These are phyloP conservation scores for Thelonectria discophora DNA, from an alignment of 2,329 filamentous ascomycete species.

Conservation along the genomic window DNA sequence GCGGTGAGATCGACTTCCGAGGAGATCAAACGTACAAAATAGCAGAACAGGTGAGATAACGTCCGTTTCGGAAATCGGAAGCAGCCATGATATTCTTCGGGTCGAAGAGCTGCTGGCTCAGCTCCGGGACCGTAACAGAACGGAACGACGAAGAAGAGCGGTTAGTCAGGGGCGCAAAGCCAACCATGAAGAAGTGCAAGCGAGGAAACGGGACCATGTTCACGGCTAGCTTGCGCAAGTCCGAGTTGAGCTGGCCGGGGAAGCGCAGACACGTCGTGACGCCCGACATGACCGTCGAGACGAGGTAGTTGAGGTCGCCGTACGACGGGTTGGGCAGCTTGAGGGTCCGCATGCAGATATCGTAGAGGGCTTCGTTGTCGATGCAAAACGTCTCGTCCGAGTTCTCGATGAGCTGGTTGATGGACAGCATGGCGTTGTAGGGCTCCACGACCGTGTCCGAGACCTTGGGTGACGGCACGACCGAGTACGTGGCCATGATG, in stretches of 20 bases:
- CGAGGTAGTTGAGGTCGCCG: conserved; percentile 98
- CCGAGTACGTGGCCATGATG: conserved; percentile 99
- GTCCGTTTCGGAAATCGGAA: conserved; percentile 99
- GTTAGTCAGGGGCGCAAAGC: conserved; percentile 97
- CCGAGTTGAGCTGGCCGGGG: conserved; percentile 99
- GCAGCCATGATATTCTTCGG: conserved; percentile 99
- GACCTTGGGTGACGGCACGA: conserved; percentile 98
- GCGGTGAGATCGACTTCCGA: conserved; percentile 1
- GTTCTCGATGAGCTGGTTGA: conserved; percentile 99
- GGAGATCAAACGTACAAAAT: conserved; percentile 77
- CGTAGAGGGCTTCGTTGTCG: conserved; percentile 99
- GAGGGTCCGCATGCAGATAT: conserved; percentile 99
- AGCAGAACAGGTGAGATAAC: conserved; percentile 98
- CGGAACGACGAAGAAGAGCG: conserved; percentile 89
- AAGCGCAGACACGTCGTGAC: conserved; percentile 99
- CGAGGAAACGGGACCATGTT: conserved; percentile 99
- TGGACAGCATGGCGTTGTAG: conserved; percentile 98
- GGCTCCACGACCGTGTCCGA: conserved; percentile 99
- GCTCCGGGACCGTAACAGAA: conserved; percentile 94
- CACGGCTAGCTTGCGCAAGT: conserved; percentile 98
- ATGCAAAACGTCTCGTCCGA: conserved; percentile 99
- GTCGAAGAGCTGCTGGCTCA: conserved; percentile 99
- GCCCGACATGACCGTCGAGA: conserved; percentile 99
- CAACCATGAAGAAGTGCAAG: conserved; percentile 99
- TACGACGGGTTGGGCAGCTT: conserved; percentile 99